A percentile compares a stretch with the other conserved stretches of the same genome.
Evolutionary conservation across 164 flowering plant genomes (phyloP).

Genomic region (Aristolochia californica): DNA sequence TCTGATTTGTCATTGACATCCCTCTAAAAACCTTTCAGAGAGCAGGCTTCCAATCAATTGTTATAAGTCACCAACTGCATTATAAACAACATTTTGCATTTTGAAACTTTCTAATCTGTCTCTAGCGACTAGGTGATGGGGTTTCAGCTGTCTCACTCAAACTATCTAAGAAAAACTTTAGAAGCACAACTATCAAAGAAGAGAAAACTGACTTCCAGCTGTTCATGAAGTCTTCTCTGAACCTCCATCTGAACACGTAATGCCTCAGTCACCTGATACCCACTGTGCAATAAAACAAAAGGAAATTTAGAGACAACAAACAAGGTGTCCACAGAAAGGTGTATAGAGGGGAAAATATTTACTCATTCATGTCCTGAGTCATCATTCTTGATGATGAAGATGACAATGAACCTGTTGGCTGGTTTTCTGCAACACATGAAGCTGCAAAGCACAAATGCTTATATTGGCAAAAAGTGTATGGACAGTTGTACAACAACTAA

Average conservation of each 20-base stretch:
- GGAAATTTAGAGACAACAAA: neutral
- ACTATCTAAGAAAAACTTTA: neutral
- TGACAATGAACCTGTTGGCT: constrained; percentile 61
- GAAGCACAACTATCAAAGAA: neutral
- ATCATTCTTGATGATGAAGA: constrained; percentile 41
- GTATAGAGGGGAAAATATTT: constrained; percentile 6
- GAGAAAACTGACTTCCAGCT: constrained; percentile 60
- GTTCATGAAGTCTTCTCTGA: constrained; percentile 85
- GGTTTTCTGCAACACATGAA: constrained; percentile 60
- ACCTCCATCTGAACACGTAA: constrained; percentile 93
- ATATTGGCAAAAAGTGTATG: neutral
- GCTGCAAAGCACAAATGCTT: constrained; percentile 39
- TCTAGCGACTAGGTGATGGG: too few relatives aligned
- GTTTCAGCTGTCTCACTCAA: too few relatives aligned
- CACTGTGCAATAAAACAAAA: constrained; percentile 30
- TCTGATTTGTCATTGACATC: too few relatives aligned
- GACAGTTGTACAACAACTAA: neutral
- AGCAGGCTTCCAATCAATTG: too few relatives aligned
- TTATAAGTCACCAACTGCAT: too few relatives aligned
- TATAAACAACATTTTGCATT: too few relatives aligned
- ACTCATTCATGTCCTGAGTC: constrained; percentile 82
- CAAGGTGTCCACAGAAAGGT: neutral
- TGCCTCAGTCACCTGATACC: constrained; percentile 91
- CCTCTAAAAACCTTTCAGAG: too few relatives aligned
- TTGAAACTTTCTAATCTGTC: too few relatives aligned